Base-by-base conservation (phyloP, 495 filamentous ascomycete species). In the Halenospora varia region DNA sequence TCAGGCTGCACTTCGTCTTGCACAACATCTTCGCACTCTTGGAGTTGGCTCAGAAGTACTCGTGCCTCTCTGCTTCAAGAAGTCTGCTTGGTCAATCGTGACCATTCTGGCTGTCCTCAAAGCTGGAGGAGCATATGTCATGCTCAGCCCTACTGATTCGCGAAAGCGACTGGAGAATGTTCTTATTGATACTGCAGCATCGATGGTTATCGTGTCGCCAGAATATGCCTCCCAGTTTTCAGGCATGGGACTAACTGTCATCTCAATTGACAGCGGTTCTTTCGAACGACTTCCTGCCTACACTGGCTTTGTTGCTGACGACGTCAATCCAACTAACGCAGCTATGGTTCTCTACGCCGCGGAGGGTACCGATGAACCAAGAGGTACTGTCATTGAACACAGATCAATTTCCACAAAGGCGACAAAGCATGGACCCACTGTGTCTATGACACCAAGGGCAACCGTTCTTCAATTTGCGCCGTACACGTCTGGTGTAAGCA, bases 401-500 rank as follows among this genome's bases (percentile, higher is more conserved):
- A 55, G 56, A 48, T 51, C 67, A 15, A 64, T 79, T 11, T 26
- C 2, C 4, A 48, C 26, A 6, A 35, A 66, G 63, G 48, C 70
- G 66, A 10, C 70, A 52, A n/a, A 70, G 71, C 3, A 67, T 67
- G 13, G 73, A 70, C 0, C 82, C 83, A 55, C 77, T 75, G 63
- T 84, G n/a, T 57, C 67, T 11, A 77, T 87, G 41, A 68, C 75
- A 48, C 9, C 22, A 20, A 19, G 68, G 11, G 19, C 49, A 23
- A 26, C 57, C 10, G 57, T 61, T 11, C 20, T 53, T 18, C 29
- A 64, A 2, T 55, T 64, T 20, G 57, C 57, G 3, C 29, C 48
- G 0, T 57, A 61, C 25, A 82, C 87, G 0, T 94, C 93, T 61
- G 90, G 93, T 63, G 88, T 92, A 2, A 90, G 86, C 0, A 81